Conservation (phyloP, 768 basidiomycete species). For the Pulveroboletus sp. region DNA sequence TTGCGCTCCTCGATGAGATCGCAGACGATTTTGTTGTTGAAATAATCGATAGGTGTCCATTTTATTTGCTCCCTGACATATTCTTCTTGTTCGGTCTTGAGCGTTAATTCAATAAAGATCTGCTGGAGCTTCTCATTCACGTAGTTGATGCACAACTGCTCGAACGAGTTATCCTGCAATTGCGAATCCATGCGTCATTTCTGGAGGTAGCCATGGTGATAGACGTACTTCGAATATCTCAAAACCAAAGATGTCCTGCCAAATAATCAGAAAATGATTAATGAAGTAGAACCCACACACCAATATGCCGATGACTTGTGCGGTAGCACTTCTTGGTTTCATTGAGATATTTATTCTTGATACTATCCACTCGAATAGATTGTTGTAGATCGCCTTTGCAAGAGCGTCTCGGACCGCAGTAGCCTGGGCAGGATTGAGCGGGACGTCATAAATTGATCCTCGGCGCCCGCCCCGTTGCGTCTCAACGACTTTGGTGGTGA, state of each 20-base stretch:
- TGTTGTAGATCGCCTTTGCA: slow-evolving; percentile 95
- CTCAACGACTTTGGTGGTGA: slow-evolving; percentile 85
- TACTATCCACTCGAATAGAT: slow-evolving; percentile 99
- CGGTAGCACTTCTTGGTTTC: slow-evolving; percentile 72
- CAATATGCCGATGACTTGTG: slow-evolving; percentile 90
- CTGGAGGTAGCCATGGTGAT: background rate
- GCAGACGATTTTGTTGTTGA: slow-evolving; percentile 98
- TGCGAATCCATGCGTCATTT: slow-evolving; percentile 1
- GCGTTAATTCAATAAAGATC: slow-evolving; percentile 97
- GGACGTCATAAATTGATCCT: slow-evolving; percentile 97
- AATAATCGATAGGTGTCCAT: slow-evolving; percentile 99
- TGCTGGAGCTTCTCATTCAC: slow-evolving; percentile 99
- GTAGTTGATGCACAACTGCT: slow-evolving; percentile 99
- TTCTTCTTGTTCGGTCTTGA: slow-evolving; percentile 99
- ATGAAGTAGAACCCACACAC: slow-evolving; percentile 35
- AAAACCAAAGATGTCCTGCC: slow-evolving; percentile 95
- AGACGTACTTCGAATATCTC: slow-evolving; percentile 87
- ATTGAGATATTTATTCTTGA: slow-evolving; percentile 93
- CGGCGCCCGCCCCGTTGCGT: slow-evolving; percentile 88
- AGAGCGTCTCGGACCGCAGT: slow-evolving; percentile 85
- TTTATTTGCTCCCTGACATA: slow-evolving; percentile 98
- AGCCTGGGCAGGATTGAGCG: slow-evolving; percentile 90
- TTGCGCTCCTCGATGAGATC: slow-evolving; percentile 95
- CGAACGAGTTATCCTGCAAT: slow-evolving; percentile 88
- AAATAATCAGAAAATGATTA: background rate